Base-by-base conservation (phyloP, 345 rosid genomes). In the Eucalyptus coolabah region DNA sequence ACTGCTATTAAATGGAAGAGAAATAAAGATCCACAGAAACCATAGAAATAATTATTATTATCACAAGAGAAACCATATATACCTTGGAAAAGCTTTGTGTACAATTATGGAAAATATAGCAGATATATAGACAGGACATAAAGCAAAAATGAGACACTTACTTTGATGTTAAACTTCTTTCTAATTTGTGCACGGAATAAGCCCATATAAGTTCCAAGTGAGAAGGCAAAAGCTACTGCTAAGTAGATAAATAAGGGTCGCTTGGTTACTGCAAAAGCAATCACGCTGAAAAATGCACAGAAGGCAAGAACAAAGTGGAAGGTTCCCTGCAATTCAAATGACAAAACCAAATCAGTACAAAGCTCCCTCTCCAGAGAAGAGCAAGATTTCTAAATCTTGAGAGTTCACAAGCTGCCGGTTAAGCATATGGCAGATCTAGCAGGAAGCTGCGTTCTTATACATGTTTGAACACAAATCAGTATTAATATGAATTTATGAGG, bases 81-180 rank as follows among this genome's bases (percentile, higher is more conserved):
- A 53, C 42, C 50, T 12, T 34, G 72, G 49, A 47, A 50, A 28
- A 45, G 40, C 56, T 86, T 9, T 47, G 44, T 13, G 21, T 28
- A 86, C 44, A 87, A 54, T 50, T 8, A 87, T 51, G 9, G n/a
- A 9, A 86, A 47, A n/a, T 37, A 34, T 49, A 23, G 50, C 80
- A 86, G 51, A 53, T n/a, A 28, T 69, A 50, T 21, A 40, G 50
- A 50, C 40, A 30, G 77, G 69, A 42, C 88, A 83, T 54, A 44
- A 37, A 34, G 47, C 86, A 54, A 53, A 32, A 87, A 45, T 10
- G 44, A 37, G 69, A 5, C 40, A 54, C 98, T 94, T 88, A 96
- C 99, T 95, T 93, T 93, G 91, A 97, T 95, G 90, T 97, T 97
- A 87, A 96, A 97, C 92, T 95, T 97, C 92, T 90, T 93, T 91